phyloP scores from a whole-genome alignment of 2,329 filamentous ascomycete genomes.

The Neofusicoccum parvum region DNA sequence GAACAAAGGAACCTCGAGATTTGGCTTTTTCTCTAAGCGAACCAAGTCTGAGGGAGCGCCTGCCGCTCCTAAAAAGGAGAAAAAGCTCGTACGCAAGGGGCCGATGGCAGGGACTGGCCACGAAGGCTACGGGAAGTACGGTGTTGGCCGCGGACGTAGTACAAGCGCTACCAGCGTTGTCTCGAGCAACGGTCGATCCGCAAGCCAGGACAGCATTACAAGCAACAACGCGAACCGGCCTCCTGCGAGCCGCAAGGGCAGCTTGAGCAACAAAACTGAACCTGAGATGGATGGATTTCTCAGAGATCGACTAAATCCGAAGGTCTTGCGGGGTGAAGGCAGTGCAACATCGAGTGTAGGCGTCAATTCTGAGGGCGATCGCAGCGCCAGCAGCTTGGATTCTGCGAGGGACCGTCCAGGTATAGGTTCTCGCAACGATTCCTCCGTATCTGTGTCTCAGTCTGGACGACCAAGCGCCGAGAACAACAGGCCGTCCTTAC shows the following conservation, averaged over 20 bases:
- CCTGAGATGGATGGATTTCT: conserved; percentile 50
- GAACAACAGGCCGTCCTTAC: conserved; percentile 31
- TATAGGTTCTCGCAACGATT: conserved; percentile 11
- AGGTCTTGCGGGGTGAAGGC: conserved; percentile 48
- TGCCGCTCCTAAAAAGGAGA: conserved; percentile 56
- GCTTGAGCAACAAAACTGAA: conserved; percentile 44
- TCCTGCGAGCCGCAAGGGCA: conserved; percentile 45
- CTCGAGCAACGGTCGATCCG: conserved; percentile 50
- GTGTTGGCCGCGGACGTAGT: conserved; percentile 64
- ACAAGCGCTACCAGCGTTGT: conserved; percentile 56
- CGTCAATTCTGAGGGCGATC: conserved; percentile 35
- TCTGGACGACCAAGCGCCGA: conserved; percentile 29
- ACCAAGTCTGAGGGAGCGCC: conserved; percentile 63
- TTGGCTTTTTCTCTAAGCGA: conserved; percentile 76
- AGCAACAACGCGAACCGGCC: conserved; percentile 37
- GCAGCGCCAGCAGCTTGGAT: conserved; percentile 39
- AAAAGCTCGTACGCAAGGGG: conserved; percentile 63
- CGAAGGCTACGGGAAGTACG: conserved; percentile 76
- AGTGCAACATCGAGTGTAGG: conserved; percentile 31
- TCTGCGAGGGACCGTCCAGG: conserved; percentile 23
- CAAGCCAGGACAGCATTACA: conserved; percentile 45
- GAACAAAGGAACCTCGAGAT: conserved; percentile 63
- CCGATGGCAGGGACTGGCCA: conserved; percentile 92
- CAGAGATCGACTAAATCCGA: conserved; percentile 47
- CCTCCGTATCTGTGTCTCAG: background rate